These are phyloP conservation scores for Candida ipomoeae DNA, from an alignment of 805 yeast species.

Conservation along the genomic window DNA sequence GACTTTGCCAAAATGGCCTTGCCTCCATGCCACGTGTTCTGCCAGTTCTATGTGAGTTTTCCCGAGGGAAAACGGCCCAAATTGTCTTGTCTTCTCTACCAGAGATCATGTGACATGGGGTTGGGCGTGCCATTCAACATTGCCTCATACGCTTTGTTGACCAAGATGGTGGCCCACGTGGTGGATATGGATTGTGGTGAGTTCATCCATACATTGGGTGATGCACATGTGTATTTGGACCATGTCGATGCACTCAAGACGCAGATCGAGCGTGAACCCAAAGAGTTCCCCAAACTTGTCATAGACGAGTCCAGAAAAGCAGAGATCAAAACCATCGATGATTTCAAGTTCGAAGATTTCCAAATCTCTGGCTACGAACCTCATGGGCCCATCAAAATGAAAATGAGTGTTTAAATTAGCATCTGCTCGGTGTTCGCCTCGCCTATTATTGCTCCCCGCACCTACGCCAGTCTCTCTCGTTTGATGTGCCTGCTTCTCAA, in stretches of 20 bases:
- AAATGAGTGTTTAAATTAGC: constrained; percentile 80
- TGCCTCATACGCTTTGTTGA: constrained; percentile 90
- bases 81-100: constrained; percentile 85
- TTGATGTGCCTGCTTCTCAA: constrained; percentile 4
- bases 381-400: constrained; percentile 82
- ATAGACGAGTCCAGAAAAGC: constrained; percentile 53
- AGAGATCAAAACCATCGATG: constrained; percentile 68
- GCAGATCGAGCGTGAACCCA: constrained; percentile 74
- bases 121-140: constrained; percentile 98
- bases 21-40: constrained; percentile 97
- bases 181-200: constrained; percentile 95
- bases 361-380: constrained; percentile 78
- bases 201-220: constrained; percentile 93
- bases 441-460: no score
- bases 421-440: no score
- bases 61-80: constrained; percentile 57
- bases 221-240: constrained; percentile 90
- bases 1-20: constrained; percentile 92
- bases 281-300: constrained; percentile 70
- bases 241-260: constrained; percentile 87
- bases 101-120: constrained; percentile 99
- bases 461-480: neutral
- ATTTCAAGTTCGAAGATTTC: constrained; percentile 84
- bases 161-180: constrained; percentile 94
- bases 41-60: constrained; percentile 90